phyloP scores from a whole-genome alignment of 768 basidiomycete species.

The Lentinula detonsa region DNA sequence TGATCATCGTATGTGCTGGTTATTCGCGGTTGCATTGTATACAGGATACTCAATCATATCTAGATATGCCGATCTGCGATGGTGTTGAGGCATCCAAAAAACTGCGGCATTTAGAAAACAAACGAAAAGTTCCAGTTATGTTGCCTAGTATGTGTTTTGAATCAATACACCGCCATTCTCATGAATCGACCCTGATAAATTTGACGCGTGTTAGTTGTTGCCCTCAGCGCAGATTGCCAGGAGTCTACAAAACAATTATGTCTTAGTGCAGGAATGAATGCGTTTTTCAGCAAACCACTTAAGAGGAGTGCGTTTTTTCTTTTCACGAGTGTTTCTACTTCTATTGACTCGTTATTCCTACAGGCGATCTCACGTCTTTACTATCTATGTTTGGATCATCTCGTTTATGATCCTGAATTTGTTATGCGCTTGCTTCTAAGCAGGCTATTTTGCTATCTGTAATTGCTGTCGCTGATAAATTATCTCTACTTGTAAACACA shows the following conservation, averaged over 20 bases:
- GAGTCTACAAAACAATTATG: slow-evolving; percentile 72
- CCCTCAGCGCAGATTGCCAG: slow-evolving; percentile 72
- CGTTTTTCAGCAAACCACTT: slow-evolving; percentile 70
- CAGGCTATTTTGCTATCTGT: background rate
- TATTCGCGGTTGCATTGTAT: background rate
- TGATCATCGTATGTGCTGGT: slow-evolving; percentile 54
- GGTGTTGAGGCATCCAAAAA: slow-evolving; percentile 72
- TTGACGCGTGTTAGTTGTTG: slow-evolving; percentile 43
- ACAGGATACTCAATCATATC: background rate
- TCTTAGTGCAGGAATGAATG: slow-evolving; percentile 75
- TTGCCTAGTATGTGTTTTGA: slow-evolving; percentile 46
- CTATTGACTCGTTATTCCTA: too few relatives aligned
- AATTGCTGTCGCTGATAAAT: background rate
- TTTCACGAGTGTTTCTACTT: background rate
- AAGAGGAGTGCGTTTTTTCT: slow-evolving; percentile 38
- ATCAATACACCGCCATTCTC: background rate
- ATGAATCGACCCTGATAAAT: background rate
- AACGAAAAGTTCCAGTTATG: slow-evolving; percentile 40
- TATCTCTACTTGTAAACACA: background rate
- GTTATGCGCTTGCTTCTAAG: background rate
- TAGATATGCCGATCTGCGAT: slow-evolving; percentile 77
- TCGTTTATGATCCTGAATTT: background rate
- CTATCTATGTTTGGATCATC: slow-evolving; percentile 45
- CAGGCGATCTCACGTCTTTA: slow-evolving; percentile 45
- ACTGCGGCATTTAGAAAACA: slow-evolving; percentile 51